Conservation (phyloP, 2,329 filamentous ascomycete species). For the Penicillium fuscoglaucum region DNA sequence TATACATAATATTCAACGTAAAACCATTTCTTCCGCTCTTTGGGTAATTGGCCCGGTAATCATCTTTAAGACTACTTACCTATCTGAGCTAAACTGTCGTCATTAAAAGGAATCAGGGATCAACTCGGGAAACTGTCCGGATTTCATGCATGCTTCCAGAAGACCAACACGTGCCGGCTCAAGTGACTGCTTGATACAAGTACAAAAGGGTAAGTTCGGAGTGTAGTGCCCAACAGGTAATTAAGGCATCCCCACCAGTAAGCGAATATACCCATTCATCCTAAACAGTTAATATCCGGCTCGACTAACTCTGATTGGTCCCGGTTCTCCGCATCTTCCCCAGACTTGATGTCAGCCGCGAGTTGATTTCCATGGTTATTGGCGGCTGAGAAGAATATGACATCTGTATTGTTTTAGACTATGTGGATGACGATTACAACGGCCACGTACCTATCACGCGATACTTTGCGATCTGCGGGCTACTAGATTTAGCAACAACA, state of each 20-base stretch:
- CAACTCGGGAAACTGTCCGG: too few relatives aligned
- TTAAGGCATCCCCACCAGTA: background rate
- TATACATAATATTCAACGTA: background rate
- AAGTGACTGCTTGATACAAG: background rate
- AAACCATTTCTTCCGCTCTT: background rate
- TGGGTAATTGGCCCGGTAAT: too few relatives aligned
- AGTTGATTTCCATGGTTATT: background rate
- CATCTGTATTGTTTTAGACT: background rate
- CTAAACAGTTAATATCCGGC: conserved; percentile 18
- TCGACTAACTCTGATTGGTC: background rate
- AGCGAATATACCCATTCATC: background rate
- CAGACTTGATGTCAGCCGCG: background rate
- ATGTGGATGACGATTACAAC: conserved; percentile 2
- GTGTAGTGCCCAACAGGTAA: background rate
- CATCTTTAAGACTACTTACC: background rate
- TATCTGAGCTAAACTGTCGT: background rate
- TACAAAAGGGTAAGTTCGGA: background rate
- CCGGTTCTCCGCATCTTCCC: conserved; percentile 1
- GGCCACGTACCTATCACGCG: background rate
- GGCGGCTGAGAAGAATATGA: background rate
- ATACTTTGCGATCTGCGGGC: background rate
- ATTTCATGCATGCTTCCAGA: background rate
- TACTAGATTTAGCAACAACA: background rate
- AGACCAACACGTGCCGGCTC: too few relatives aligned
- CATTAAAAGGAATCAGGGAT: background rate